These are phyloP conservation scores for Trichomonas gallinae DNA, from an alignment of 208 protist genomes.

Conservation along the genomic window DNA sequence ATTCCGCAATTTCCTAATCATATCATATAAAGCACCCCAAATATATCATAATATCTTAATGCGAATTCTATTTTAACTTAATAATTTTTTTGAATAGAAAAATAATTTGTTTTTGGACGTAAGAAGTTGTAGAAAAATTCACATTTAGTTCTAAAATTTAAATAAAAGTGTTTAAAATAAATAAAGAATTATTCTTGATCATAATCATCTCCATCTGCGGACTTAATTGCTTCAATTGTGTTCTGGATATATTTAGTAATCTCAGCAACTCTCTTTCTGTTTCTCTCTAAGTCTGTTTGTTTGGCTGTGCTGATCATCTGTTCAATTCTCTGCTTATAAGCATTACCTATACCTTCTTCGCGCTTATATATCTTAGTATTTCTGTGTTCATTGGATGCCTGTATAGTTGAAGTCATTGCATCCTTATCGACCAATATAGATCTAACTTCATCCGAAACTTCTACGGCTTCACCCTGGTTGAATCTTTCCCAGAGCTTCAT, in stretches of 20 bases:
- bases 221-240: not conserved
- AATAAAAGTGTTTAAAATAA: not conserved
- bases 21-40: no score
- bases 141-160: not conserved
- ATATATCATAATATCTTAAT: no score
- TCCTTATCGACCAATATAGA: constrained; percentile 7
- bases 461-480: not conserved
- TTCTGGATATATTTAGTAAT: constrained; percentile 10
- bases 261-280: constrained; percentile 1
- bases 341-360: not conserved
- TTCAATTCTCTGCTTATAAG: not conserved
- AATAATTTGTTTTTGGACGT: no score
- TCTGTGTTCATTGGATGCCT: not conserved
- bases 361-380: not conserved
- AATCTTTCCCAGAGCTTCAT: constrained; percentile 11
- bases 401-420: not conserved
- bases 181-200: not conserved
- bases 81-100: no score
- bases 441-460: constrained; percentile 11
- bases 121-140: no score
- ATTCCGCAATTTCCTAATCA: no score
- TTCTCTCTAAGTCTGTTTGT: not conserved
- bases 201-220: not conserved
- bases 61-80: no score
- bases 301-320: not conserved